A percentile compares a stretch with the other conserved stretches of the same genome.
Evolutionary conservation across 1,284 basidiomycete species (phyloP).

Genomic region (Veloboletus limbatus): DNA sequence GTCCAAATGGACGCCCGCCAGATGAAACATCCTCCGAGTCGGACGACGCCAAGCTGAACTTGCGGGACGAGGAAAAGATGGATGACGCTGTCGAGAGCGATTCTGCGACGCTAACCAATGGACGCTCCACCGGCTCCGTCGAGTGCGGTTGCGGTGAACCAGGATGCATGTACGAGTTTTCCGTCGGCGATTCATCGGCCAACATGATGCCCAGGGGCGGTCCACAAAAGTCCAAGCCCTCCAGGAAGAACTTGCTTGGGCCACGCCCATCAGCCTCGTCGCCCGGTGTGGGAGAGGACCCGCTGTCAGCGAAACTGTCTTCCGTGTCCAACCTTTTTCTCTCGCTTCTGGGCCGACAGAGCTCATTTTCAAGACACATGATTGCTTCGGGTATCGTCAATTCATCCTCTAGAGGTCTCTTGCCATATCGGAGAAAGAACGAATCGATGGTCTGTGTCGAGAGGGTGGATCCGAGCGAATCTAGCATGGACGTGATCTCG

Average conservation of each 20-base stretch:
- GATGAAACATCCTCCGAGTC: constrained; percentile 44
- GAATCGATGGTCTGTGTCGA: constrained; percentile 74
- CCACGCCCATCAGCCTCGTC: constrained; percentile 22
- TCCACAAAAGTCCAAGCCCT: constrained; percentile 64
- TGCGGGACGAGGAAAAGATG: constrained; percentile 20
- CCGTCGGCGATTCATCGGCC: constrained; percentile 25
- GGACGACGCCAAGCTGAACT: constrained; percentile 39
- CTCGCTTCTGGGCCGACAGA: constrained; percentile 69
- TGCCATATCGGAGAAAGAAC: constrained; percentile 76
- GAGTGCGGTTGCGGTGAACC: constrained; percentile 27
- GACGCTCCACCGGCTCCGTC: constrained; percentile 48
- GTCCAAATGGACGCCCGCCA: constrained; percentile 2
- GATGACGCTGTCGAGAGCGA: constrained; percentile 21
- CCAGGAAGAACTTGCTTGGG: constrained; percentile 38
- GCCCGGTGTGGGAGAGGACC: constrained; percentile 44
- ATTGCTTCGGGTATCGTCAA: constrained; percentile 80
- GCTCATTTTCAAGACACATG: constrained; percentile 76
- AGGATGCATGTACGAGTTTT: constrained; percentile 14
- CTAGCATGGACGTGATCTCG: constrained; percentile 95
- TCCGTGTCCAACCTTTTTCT: constrained; percentile 56
- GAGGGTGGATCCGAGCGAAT: constrained; percentile 93
- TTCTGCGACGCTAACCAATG: constrained; percentile 37
- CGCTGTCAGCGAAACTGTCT: constrained; percentile 35
- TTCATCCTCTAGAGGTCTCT: constrained; percentile 67
- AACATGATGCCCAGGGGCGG: constrained; percentile 37